Percentiles rank a stretch among this genome's conserved stretches.
phyloP scores from a whole-genome alignment of 2,329 filamentous ascomycete genomes.

The Catunica adiposa region DNA sequence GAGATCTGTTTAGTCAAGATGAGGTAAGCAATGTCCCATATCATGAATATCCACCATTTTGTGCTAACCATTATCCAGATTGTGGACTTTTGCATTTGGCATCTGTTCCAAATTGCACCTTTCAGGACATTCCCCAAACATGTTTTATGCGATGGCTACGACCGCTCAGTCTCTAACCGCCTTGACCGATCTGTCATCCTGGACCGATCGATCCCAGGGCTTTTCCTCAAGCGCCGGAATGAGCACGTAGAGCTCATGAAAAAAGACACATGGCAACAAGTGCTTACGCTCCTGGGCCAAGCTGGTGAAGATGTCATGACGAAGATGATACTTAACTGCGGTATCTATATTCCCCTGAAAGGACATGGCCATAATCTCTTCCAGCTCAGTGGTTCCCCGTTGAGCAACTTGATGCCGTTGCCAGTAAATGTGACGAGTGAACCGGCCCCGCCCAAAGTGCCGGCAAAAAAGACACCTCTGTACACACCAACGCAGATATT shows the following conservation, averaged over 20 bases:
- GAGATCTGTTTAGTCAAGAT: constrained; percentile 38
- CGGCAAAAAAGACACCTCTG: not conserved
- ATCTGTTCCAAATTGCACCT: constrained; percentile 44
- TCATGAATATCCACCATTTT: constrained; percentile 4
- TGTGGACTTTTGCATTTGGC: constrained; percentile 62
- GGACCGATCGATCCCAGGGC: constrained; percentile 42
- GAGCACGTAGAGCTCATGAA: constrained; percentile 45
- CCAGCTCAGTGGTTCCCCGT: constrained; percentile 58
- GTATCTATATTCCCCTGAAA: constrained; percentile 52
- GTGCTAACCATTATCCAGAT: constrained; percentile 33
- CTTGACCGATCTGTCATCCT: constrained; percentile 29
- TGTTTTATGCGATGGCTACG: constrained; percentile 70
- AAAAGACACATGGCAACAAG: constrained; percentile 52
- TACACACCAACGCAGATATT: constrained; percentile 41
- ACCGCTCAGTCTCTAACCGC: constrained; percentile 27
- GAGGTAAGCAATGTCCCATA: constrained; percentile 34
- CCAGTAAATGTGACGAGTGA: not conserved
- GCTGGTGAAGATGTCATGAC: constrained; percentile 65
- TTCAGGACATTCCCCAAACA: constrained; percentile 38
- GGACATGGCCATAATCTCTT: constrained; percentile 48
- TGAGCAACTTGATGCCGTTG: constrained; percentile 29
- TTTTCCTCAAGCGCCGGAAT: constrained; percentile 49
- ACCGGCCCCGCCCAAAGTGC: not conserved
- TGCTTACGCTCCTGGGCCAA: constrained; percentile 58
- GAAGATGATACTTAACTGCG: constrained; percentile 58